Conservation (phyloP, 331 rosid genomes). For the Acacia concinna region DNA sequence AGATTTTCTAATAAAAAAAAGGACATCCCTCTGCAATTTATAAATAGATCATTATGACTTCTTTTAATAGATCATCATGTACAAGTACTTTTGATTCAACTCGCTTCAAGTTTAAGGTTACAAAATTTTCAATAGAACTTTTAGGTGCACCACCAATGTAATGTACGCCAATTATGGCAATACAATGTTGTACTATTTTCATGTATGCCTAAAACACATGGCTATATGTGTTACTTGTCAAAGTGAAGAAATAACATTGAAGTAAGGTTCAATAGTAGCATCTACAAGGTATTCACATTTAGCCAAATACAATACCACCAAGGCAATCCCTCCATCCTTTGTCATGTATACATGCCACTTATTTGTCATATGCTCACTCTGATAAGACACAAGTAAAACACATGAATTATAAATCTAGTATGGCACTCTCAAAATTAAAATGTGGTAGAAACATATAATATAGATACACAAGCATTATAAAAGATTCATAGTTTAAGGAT, state of each 20-base stretch:
- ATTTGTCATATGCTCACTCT: constrained; percentile 90
- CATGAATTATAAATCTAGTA: neutral
- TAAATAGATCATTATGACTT: too few species aligned
- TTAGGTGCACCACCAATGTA: constrained; percentile 22
- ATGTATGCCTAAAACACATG: constrained; percentile 18
- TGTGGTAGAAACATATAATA: neutral
- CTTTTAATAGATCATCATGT: neutral
- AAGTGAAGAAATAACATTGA: constrained; percentile 20
- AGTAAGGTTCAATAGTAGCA: constrained; percentile 67
- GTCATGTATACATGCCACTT: constrained; percentile 99
- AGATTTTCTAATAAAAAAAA: too few species aligned
- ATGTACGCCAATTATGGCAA: constrained; percentile 22
- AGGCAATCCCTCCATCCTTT: constrained; percentile 93
- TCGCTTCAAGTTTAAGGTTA: constrained; percentile 17
- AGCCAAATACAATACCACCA: constrained; percentile 89
- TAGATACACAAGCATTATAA: neutral
- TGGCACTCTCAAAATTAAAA: constrained; percentile 15
- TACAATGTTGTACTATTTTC: constrained; percentile 34
- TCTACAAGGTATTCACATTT: constrained; percentile 92
- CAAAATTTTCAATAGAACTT: constrained; percentile 37
- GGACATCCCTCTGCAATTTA: too few species aligned
- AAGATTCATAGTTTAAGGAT: neutral
- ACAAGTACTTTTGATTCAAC: constrained; percentile 4
- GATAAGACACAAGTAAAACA: constrained; percentile 29
- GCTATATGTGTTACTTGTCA: constrained; percentile 35